Evolutionary conservation across 306 rosid species (phyloP).

Genomic region (Benincasa hispida): DNA sequence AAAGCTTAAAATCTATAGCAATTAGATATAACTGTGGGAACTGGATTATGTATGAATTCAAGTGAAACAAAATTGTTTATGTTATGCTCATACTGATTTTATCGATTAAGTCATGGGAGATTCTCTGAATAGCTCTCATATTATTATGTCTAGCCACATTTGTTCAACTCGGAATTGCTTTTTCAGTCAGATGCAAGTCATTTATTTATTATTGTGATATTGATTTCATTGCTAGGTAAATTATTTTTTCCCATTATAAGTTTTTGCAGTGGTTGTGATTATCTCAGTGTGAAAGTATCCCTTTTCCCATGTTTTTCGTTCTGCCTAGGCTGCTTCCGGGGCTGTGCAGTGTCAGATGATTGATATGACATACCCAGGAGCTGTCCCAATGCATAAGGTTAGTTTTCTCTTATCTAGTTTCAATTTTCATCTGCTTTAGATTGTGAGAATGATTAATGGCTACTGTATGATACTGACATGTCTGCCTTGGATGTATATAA

Average conservation of each 20-base stretch:
- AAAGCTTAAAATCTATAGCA: neutral
- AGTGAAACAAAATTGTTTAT: neutral
- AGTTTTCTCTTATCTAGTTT: slow-evolving; percentile 12
- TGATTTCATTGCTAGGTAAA: neutral
- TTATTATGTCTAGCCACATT: neutral
- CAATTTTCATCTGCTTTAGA: neutral
- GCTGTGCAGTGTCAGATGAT: slow-evolving; percentile 96
- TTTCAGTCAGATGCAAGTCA: neutral
- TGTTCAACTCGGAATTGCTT: neutral
- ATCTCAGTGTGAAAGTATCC: neutral
- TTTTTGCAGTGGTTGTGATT: neutral
- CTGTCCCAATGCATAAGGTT: slow-evolving; percentile 99
- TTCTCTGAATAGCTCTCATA: neutral
- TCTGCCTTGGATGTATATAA: slow-evolving; percentile 8
- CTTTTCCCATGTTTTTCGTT: slow-evolving; percentile 5
- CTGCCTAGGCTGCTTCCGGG: slow-evolving; percentile 87
- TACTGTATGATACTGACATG: neutral
- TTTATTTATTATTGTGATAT: neutral
- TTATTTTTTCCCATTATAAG: neutral
- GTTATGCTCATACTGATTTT: neutral
- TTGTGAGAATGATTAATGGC: neutral
- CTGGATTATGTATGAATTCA: neutral
- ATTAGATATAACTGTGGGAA: neutral
- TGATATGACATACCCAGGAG: slow-evolving; percentile 78
- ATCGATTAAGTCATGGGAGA: neutral